phyloP scores from a whole-genome alignment of 2,329 filamentous ascomycete species.

The Sporothrix schenckii region DNA sequence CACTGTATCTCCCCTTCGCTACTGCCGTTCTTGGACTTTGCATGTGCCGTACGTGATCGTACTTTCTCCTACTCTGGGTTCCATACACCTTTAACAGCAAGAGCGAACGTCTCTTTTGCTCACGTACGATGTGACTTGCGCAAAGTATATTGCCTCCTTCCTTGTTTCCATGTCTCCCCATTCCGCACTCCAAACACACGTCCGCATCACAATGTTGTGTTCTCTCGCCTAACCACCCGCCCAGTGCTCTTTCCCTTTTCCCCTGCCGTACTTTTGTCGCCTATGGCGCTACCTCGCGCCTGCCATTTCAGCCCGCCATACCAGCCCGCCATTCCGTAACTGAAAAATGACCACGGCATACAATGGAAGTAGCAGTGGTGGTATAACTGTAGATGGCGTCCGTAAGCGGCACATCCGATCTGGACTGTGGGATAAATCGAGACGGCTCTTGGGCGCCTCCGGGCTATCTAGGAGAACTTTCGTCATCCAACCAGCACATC shows the following conservation, averaged over 20 bases:
- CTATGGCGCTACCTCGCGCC: background rate
- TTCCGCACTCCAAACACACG: slow-evolving; percentile 16
- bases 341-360: background rate
- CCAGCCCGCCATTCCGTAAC: background rate
- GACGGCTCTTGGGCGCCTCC: background rate
- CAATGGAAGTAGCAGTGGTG: background rate
- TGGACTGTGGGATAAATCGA: background rate
- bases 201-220: background rate
- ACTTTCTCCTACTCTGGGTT: slow-evolving; percentile 1
- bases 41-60: slow-evolving; percentile 21
- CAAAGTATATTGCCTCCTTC: slow-evolving; percentile 17
- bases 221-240: slow-evolving; percentile 14
- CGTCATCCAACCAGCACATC: background rate
- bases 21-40: slow-evolving; percentile 2
- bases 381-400: background rate
- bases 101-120: background rate
- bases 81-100: background rate
- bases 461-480: background rate
- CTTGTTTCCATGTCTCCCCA: slow-evolving; percentile 25
- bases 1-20: background rate
- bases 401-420: slow-evolving; percentile 18
- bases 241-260: slow-evolving; percentile 6
- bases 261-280: slow-evolving; percentile 1
- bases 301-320: background rate
- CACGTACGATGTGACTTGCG: background rate